Percentiles rank a stretch among this genome's conserved stretches.
These are phyloP conservation scores for Symbiotaphrina buchneri DNA, from an alignment of 495 filamentous ascomycete genomes.

Conservation along the genomic window DNA sequence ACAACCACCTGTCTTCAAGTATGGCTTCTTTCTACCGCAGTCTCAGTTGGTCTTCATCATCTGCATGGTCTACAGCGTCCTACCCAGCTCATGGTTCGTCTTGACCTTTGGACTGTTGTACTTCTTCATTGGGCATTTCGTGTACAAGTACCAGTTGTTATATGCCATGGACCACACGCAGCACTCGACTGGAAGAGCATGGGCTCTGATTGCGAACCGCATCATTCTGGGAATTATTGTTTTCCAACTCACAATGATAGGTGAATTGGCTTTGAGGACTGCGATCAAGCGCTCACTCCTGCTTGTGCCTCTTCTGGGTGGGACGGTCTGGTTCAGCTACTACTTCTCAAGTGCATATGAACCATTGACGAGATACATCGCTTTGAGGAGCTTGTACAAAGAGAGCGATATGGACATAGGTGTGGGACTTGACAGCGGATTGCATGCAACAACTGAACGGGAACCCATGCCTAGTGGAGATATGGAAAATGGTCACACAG, in stretches of 20 bases:
- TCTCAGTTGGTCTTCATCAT: constrained; percentile 82
- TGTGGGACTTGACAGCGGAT: too few relatives aligned
- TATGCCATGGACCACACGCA: constrained; percentile 98
- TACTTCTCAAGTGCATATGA: constrained; percentile 54
- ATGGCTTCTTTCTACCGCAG: constrained; percentile 87
- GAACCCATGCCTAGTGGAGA: constrained; percentile 5
- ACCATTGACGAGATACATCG: constrained; percentile 78
- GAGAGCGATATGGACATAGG: constrained; percentile 17
- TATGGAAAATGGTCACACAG: constrained; percentile 20
- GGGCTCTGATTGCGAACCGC: constrained; percentile 87
- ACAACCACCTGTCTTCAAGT: constrained; percentile 74
- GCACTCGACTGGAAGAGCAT: constrained; percentile 81
- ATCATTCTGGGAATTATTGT: constrained; percentile 63
- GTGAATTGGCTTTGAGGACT: constrained; percentile 51
- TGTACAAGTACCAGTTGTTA: constrained; percentile 93
- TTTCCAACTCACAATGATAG: constrained; percentile 82
- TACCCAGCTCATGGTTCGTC: constrained; percentile 62
- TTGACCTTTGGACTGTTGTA: constrained; percentile 69
- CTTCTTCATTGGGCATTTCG: constrained; percentile 74
- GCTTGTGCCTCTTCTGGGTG: constrained; percentile 50
- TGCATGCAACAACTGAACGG: constrained; percentile 6
- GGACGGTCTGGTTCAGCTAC: constrained; percentile 69
- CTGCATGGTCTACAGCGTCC: constrained; percentile 81
- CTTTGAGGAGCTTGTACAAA: constrained; percentile 57
- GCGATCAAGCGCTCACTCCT: constrained; percentile 48